Evolutionary conservation across 1,139 yeast genomes (phyloP), one percentile per base, ranked within the genome.

Genomic region (Komagataea norvegica): DNA sequence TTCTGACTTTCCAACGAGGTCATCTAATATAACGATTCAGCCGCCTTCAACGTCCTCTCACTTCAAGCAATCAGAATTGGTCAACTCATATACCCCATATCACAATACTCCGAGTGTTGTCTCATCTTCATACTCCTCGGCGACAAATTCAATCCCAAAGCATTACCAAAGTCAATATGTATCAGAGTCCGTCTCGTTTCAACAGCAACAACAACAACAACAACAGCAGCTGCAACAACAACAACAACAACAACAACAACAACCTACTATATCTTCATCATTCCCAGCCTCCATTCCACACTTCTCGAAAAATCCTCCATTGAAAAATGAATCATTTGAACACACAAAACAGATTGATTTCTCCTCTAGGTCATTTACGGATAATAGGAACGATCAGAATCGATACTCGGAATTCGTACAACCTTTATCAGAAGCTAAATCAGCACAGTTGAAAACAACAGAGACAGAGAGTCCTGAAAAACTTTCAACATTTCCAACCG

Each of bases 21-120:
- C 55, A 1, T 49, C 51, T 14, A 47, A 37, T 27, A 52, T 51
- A 17, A 32, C 31, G 24, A 48, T 51, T 9, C 47, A 46, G 25
- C 50, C 40, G n/a, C 51, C 52, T 10, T 43, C 55, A 4, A 36
- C 42, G 6, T 52, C 56, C 3, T 42, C 48, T 8, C 54, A 50
- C 34, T 51, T 51, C 33, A 50, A 41, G n/a, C 41, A 43, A n/a
- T 45, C 52, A 11, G 52, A 44, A 8, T 27, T 41, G 5, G 45
- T 43, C 5, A 51, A 49, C 28, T 50, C 55, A 3, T 59, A 45
- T 37, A 52, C 59, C 0, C 63, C 65, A 2, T 60, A 68, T 35
- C 80, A 74, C 52, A 72, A 74, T 52, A 72, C 79, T 3, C 82
- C 81, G 6, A 71, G 71, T 31, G 74, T 66, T 32, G 69, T 75